phyloP scores from a whole-genome alignment of 805 yeast genomes.

The Kluyveromyces aestuarii region DNA sequence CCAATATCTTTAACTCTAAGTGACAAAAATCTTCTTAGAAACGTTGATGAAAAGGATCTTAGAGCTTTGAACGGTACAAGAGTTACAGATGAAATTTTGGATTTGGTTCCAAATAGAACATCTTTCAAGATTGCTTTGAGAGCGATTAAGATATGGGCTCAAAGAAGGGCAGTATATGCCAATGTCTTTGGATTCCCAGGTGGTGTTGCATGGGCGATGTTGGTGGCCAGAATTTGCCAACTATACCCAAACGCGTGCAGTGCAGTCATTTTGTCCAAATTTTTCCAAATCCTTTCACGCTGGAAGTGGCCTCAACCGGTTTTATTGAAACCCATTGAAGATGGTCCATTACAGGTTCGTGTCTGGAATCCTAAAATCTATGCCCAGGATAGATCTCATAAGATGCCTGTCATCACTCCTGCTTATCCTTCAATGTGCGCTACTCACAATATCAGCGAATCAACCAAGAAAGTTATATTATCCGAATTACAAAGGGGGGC shows the following conservation, averaged over 20 bases:
- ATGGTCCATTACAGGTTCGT: slow-evolving; percentile 91
- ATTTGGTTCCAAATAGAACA: slow-evolving; percentile 83
- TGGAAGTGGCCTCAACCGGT: slow-evolving; percentile 99
- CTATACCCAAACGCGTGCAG: slow-evolving; percentile 93
- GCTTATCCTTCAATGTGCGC: slow-evolving; percentile 95
- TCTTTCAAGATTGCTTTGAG: slow-evolving; percentile 89
- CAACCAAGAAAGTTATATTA: slow-evolving; percentile 77
- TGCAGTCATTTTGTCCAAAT: slow-evolving; percentile 81
- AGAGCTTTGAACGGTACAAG: slow-evolving; percentile 92
- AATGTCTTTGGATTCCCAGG: slow-evolving; percentile 97
- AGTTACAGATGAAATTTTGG: slow-evolving; percentile 89
- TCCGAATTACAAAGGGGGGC: slow-evolving; percentile 74
- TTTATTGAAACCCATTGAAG: slow-evolving; percentile 83
- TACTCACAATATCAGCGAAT: slow-evolving; percentile 85
- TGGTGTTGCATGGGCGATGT: slow-evolving; percentile 99
- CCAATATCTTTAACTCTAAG: slow-evolving; percentile 66
- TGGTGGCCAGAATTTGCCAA: slow-evolving; percentile 96
- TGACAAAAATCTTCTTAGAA: slow-evolving; percentile 77
- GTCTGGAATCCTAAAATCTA: slow-evolving; percentile 95
- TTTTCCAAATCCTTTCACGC: slow-evolving; percentile 73
- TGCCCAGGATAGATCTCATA: slow-evolving; percentile 79
- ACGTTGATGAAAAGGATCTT: slow-evolving; percentile 84
- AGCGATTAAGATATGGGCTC: slow-evolving; percentile 95
- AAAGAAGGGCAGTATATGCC: slow-evolving; percentile 86
- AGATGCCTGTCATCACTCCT: slow-evolving; percentile 97